These are phyloP conservation scores for Pseudogymnoascus sp. DNA, from an alignment of 2,329 filamentous ascomycete genomes.

Conservation along the genomic window DNA sequence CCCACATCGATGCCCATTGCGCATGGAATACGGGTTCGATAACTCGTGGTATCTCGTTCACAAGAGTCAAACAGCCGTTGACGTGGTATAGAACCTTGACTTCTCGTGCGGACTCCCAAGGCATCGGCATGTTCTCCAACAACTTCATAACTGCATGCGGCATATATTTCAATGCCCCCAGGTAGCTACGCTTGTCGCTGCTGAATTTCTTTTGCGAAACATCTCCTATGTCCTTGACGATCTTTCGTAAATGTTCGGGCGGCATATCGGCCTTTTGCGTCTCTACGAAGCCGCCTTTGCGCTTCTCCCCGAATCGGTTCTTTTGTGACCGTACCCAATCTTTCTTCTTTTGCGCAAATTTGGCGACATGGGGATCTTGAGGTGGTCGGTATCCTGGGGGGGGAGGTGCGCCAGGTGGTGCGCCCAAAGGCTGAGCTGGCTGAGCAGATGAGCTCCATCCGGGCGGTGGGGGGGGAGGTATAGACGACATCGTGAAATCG, in stretches of 20 bases:
- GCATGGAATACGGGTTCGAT: conserved; percentile 97
- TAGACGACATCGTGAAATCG: conserved; percentile 44
- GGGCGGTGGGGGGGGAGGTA: conserved; percentile 61
- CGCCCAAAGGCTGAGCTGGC: conserved; percentile 42
- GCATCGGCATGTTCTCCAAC: conserved; percentile 99
- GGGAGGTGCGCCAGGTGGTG: conserved; percentile 52
- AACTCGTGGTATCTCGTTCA: conserved; percentile 93
- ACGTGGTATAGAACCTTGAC: conserved; percentile 98
- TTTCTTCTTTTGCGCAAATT: conserved; percentile 98
- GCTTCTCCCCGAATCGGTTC: conserved; percentile 92
- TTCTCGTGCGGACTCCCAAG: conserved; percentile 92
- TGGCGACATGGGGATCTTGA: conserved; percentile 76
- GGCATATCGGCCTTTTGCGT: conserved; percentile 99
- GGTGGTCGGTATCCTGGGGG: conserved; percentile 79
- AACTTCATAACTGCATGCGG: conserved; percentile 96
- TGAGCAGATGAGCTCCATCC: conserved; percentile 51
- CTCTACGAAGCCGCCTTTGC: conserved; percentile 92
- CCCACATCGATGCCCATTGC: conserved; percentile 99
- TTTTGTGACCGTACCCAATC: conserved; percentile 92
- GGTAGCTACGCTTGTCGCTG: conserved; percentile 94
- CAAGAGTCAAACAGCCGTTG: conserved; percentile 91
- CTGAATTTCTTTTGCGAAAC: conserved; percentile 99
- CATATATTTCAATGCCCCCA: conserved; percentile 98
- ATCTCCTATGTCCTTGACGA: conserved; percentile 96
- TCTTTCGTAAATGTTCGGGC: conserved; percentile 95